A percentile compares a stretch with the other conserved stretches of the same genome.
phyloP scores from a whole-genome alignment of 2,329 filamentous ascomycete species.

The Colletotrichum chrysophilum region DNA sequence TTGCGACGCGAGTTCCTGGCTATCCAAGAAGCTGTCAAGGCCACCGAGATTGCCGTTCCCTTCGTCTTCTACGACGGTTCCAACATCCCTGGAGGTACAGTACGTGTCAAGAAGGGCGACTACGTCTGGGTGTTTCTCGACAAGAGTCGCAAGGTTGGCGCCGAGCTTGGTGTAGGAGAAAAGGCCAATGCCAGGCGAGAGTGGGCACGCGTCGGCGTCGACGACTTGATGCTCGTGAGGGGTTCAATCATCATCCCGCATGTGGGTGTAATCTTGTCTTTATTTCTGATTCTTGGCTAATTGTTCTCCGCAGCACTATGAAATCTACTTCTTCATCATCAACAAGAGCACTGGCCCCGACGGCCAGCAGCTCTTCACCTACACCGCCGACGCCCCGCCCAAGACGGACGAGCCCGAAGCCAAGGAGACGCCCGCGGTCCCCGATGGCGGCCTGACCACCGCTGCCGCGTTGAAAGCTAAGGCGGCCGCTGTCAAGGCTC shows the following conservation, averaged over 20 bases:
- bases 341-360: slow-evolving; percentile 82
- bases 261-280: slow-evolving; percentile 59
- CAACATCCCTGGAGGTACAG: slow-evolving; percentile 83
- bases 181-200: slow-evolving; percentile 73
- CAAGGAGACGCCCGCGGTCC: slow-evolving; percentile 19
- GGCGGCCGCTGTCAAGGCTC: slow-evolving; percentile 37
- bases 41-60: slow-evolving; percentile 86
- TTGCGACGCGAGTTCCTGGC: slow-evolving; percentile 82
- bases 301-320: slow-evolving; percentile 75
- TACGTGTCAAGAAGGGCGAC: slow-evolving; percentile 91
- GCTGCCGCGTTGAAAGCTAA: slow-evolving; percentile 39
- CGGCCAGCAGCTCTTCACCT: slow-evolving; percentile 78
- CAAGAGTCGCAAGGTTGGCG: slow-evolving; percentile 87
- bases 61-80: slow-evolving; percentile 98
- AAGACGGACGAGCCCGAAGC: slow-evolving; percentile 9
- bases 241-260: slow-evolving; percentile 93
- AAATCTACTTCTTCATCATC: slow-evolving; percentile 96
- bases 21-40: slow-evolving; percentile 86
- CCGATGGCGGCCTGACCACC: slow-evolving; percentile 36
- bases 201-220: slow-evolving; percentile 93
- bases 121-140: slow-evolving; percentile 93
- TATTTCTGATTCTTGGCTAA: slow-evolving; percentile 24
- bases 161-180: slow-evolving; percentile 77
- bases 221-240: slow-evolving; percentile 92
- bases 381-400: slow-evolving; percentile 56